Evolutionary conservation across 345 rosid species (phyloP).

Genomic region (Rhodamnia rubescens): DNA sequence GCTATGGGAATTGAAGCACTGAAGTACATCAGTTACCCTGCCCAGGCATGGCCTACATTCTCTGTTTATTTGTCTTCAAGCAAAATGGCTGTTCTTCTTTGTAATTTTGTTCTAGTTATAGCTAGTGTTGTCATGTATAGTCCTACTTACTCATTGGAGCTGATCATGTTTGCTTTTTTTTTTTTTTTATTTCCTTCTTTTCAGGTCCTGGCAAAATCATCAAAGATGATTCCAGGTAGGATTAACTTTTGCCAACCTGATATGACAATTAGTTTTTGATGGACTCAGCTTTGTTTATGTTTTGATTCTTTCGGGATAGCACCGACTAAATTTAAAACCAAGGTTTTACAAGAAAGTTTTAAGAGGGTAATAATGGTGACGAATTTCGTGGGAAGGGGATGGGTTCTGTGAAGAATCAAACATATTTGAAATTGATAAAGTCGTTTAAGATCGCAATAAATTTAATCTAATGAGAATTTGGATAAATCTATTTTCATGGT

Average conservation of each 20-base stretch:
- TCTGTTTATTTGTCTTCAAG: neutral
- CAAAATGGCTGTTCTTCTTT: neutral
- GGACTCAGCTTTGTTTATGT: neutral
- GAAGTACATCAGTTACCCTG: conserved; percentile 95
- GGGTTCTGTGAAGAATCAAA: neutral
- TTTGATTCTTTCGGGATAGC: neutral
- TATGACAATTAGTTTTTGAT: neutral
- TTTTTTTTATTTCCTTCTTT: conserved; percentile 7
- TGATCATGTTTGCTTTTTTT: neutral
- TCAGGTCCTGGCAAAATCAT: conserved; percentile 91
- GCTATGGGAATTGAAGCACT: conserved; percentile 98
- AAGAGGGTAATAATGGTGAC: neutral
- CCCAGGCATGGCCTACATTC: conserved; percentile 48
- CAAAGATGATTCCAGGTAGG: conserved; percentile 94
- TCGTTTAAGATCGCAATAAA: neutral
- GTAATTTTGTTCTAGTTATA: neutral
- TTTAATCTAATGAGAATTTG: neutral
- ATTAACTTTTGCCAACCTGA: neutral
- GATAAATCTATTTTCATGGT: neutral
- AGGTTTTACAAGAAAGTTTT: neutral
- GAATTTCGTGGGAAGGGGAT: neutral
- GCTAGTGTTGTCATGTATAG: neutral
- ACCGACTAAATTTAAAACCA: neutral
- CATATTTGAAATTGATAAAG: neutral
- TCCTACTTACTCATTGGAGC: neutral